phyloP scores from a whole-genome alignment of 345 rosid species.

The Eucalyptus sp. region DNA sequence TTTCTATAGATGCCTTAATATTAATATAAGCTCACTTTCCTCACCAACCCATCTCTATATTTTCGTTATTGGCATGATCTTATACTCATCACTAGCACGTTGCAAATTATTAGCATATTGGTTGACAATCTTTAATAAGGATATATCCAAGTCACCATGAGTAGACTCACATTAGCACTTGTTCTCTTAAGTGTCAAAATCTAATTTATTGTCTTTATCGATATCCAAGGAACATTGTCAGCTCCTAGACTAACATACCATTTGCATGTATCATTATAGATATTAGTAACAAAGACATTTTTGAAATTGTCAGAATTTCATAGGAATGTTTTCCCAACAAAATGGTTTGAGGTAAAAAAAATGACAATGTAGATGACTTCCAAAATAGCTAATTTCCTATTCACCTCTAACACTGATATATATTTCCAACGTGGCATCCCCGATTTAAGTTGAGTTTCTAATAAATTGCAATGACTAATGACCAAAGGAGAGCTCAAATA shows the following conservation, averaged over 20 bases:
- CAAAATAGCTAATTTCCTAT: background rate
- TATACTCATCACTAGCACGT: background rate
- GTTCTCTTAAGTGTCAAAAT: background rate
- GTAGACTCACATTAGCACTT: background rate
- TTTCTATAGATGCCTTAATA: background rate
- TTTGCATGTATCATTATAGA: background rate
- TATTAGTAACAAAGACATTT: background rate
- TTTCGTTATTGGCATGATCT: too few relatives aligned
- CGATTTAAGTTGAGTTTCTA: background rate
- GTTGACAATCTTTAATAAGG: too few relatives aligned
- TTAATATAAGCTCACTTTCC: background rate
- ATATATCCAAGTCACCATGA: background rate
- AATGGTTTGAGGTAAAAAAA: background rate
- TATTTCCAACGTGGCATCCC: background rate
- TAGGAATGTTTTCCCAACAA: background rate
- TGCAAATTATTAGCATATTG: background rate
- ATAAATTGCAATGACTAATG: background rate
- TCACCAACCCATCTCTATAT: background rate
- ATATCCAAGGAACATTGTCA: background rate
- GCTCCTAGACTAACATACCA: background rate
- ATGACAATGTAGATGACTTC: background rate
- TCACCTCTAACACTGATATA: background rate
- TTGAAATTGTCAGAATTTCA: background rate
- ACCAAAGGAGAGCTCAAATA: background rate
- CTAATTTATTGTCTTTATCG: rapidly evolving